Evolutionary conservation across 148 eudicot species (phyloP), one percentile per base, ranked within the genome.

Genomic region (Rhododendron mucronatum): DNA sequence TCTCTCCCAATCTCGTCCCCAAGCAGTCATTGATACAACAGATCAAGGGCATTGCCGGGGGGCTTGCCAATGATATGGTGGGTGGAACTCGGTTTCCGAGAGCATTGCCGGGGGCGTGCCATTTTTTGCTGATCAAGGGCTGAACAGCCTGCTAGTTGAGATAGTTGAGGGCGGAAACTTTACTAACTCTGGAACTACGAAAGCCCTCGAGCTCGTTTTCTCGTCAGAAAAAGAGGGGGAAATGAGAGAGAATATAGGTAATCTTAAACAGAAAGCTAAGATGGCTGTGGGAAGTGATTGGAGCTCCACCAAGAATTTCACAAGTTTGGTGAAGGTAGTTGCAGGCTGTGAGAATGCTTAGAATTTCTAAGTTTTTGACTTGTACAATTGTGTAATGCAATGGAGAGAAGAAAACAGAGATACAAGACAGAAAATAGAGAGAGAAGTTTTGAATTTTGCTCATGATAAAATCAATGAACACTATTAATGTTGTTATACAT

Each of bases 81-180:
- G 98, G 5, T 95, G 98, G 98, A 94, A 94, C 81, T 95, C 98
- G 41, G 50, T 90, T 0, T 47, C 91, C 78, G 98, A 95, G 88
- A 90, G 95, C 69, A 90, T 95, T 30, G 89, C 87, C 39, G 82
- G 84, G 0, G 93, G 95, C 10, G 93, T 94, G 84, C 97, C 95
- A 2, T 90, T 94, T 67, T 89, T 94, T 1, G 95, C 89, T 1
- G 98, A 95, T 48, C 97, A 94, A 53, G 78, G 69, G 21, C 33
- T 94, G 85, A 92, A 92, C 35, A 82, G 90, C 20, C 53, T 90
- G 84, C 85, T 92, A 75, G 88, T 94, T 28, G 94, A 92, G 87
- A 55, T 86, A 44, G 77, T 94, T 3, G 87, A 88, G 47, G 92
- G 89, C 2, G 94, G 92, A 23, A 85, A 55, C 5, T 88, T 93